phyloP scores from a whole-genome alignment of 2,329 filamentous ascomycete species.

The Scedosporium apiospermum region DNA sequence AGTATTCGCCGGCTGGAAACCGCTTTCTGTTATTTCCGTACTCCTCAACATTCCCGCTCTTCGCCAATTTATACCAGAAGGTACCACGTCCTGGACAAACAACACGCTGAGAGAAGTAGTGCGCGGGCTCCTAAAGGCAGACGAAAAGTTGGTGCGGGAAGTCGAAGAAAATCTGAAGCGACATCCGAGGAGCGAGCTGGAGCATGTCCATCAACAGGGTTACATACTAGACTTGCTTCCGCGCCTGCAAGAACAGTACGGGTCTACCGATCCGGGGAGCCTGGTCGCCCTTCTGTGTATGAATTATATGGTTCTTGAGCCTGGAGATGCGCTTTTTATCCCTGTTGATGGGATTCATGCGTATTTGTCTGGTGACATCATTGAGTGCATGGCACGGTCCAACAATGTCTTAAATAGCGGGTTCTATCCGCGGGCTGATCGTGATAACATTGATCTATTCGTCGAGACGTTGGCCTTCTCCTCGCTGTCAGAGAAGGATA shows the following conservation, averaged over 20 bases:
- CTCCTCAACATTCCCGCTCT: conserved; percentile 49
- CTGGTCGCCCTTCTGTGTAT: conserved; percentile 63
- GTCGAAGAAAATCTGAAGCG: conserved; percentile 42
- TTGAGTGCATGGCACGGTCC: conserved; percentile 69
- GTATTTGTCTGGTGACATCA: conserved; percentile 63
- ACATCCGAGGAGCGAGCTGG: conserved; percentile 37
- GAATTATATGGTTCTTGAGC: conserved; percentile 60
- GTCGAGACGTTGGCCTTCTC: conserved; percentile 52
- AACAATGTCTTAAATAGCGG: conserved; percentile 69
- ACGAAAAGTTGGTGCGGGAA: conserved; percentile 39
- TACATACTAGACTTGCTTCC: conserved; percentile 58
- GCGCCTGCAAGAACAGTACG: conserved; percentile 56
- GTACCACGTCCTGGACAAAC: conserved; percentile 40
- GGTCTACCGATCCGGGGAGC: conserved; percentile 52
- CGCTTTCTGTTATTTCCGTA: conserved; percentile 46
- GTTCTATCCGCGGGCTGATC: conserved; percentile 59
- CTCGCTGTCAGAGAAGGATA: conserved; percentile 47
- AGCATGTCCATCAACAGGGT: conserved; percentile 26
- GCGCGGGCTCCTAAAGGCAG: conserved; percentile 42
- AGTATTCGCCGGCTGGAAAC: conserved; percentile 68
- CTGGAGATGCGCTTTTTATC: conserved; percentile 60
- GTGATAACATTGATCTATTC: conserved; percentile 57
- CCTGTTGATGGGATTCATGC: conserved; percentile 67
- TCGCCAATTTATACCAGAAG: conserved; percentile 37
- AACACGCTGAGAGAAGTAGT: conserved; percentile 48